A percentile compares a stretch with the other conserved stretches of the same genome.
Evolutionary conservation across 1,139 yeast species (phyloP).

Genomic region (Hansenula sp.): DNA sequence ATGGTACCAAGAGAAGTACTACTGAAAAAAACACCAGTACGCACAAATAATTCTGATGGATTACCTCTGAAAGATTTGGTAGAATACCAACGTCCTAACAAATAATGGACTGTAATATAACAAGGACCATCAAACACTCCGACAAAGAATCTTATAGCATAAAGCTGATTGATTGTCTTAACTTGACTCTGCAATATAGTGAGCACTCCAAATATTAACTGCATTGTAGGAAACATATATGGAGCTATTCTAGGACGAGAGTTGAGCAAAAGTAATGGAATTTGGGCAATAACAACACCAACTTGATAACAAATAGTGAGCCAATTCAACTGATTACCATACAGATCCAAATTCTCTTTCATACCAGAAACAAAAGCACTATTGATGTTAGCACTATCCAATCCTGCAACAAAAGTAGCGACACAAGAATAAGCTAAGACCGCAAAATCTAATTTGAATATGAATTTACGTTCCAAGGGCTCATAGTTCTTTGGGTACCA

Average conservation of each 20-base stretch:
- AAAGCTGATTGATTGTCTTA: conserved; percentile 36
- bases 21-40: conserved; percentile 4
- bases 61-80: conserved; percentile 2
- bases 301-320: conserved; percentile 48
- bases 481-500: not conserved
- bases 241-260: conserved; percentile 41
- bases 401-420: conserved; percentile 67
- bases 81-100: conserved; percentile 17
- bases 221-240: conserved; percentile 46
- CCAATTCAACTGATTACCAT: conserved; percentile 53
- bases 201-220: conserved; percentile 46
- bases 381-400: conserved; percentile 52
- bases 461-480: conserved; percentile 41
- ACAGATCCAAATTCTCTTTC: conserved; percentile 50
- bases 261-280: conserved; percentile 46
- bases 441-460: conserved; percentile 59
- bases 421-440: conserved; percentile 55
- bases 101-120: conserved; percentile 44
- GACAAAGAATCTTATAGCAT: conserved; percentile 44
- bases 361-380: conserved; percentile 64
- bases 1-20: conserved; percentile 41
- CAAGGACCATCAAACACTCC: conserved; percentile 44
- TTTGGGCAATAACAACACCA: conserved; percentile 49
- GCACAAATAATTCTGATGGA: conserved; percentile 4
- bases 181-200: conserved; percentile 44